Base-by-base conservation (phyloP, 306 rosid species). In the Gastrolobium bilobum region DNA sequence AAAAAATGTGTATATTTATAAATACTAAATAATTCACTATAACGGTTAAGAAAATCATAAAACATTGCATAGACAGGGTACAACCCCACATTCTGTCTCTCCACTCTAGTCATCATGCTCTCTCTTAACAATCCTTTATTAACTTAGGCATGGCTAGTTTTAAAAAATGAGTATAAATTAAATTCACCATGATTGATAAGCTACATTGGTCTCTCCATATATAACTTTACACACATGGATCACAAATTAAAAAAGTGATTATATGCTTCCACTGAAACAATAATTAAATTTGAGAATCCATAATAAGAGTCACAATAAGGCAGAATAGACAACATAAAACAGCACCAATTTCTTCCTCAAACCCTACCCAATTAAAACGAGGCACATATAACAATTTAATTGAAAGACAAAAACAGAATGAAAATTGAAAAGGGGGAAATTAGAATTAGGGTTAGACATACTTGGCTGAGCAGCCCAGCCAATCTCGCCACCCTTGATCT, bases 401-500 rank as follows among this genome's bases (percentile, higher is more conserved):
- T 20, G 26, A 20, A 20, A 20, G 26, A 20, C 26, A 20, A 20
- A 20, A 20, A 20, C 26, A 20, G 26, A 20, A 20, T 20, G 26
- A 20, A 20, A 20, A 20, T 20, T 20, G 26, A 20, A 20, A 20
- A 20, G 26, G 26, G 26, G 26, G 26, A 20, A 20, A 20, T 0
- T 20, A 20, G 26, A 20, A 20, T 20, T 20, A 20, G 26, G 38
- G 26, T 39, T 1, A 11, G 26, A 39, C 37, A 3, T 85, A 93
- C 98, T 88, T 56, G 99, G 98, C 75, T 95, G 99, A 4, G 99
- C 99, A 44, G 99, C 99, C 99, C 97, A 95, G 11, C 99, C 99
- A 65, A 90, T 97, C 77, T 95, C 99, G 39, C 97, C 99, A 48
- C 99, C 99, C 95, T 95, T 95, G 62, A 95, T 95, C 4, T 61